A percentile compares a stretch with the other conserved stretches of the same genome.
These are phyloP conservation scores for Paecilomyces fulvus DNA, from an alignment of 2,329 filamentous ascomycete species.

Conservation along the genomic window DNA sequence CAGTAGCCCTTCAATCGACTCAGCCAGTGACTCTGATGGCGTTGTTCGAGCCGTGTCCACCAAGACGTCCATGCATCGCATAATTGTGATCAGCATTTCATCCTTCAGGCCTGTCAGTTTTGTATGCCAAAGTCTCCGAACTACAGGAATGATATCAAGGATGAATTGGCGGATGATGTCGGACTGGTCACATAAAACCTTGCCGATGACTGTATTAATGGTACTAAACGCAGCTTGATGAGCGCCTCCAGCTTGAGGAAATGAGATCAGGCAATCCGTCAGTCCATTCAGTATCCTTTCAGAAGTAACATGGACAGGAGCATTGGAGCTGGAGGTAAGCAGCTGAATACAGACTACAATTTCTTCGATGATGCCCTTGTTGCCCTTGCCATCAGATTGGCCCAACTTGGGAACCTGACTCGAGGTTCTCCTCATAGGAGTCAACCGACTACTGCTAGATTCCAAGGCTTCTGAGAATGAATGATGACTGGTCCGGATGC, in stretches of 20 bases:
- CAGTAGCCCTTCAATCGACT: conserved; percentile 54
- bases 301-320: conserved; percentile 52
- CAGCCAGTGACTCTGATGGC: conserved; percentile 31
- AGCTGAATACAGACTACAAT: conserved; percentile 58
- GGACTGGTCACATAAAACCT: conserved; percentile 60
- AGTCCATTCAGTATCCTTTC: conserved; percentile 49
- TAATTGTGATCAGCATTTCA: conserved; percentile 67
- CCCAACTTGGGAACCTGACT: conserved; percentile 17
- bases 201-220: conserved; percentile 62
- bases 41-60: conserved; percentile 31
- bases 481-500: conserved; percentile 18
- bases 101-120: conserved; percentile 61
- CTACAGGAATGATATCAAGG: conserved; percentile 57
- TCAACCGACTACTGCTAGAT: conserved; percentile 18
- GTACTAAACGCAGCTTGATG: conserved; percentile 68
- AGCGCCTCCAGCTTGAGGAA: conserved; percentile 51
- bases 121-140: conserved; percentile 70
- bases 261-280: conserved; percentile 53
- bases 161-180: conserved; percentile 53
- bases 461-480: conserved; percentile 21
- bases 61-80: conserved; percentile 55
- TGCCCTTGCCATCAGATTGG: conserved; percentile 9
- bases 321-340: conserved; percentile 58
- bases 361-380: conserved; percentile 40
- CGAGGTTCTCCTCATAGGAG: conserved; percentile 22